phyloP scores from a whole-genome alignment of 2,329 filamentous ascomycete genomes.

The Alternaria consortialis region DNA sequence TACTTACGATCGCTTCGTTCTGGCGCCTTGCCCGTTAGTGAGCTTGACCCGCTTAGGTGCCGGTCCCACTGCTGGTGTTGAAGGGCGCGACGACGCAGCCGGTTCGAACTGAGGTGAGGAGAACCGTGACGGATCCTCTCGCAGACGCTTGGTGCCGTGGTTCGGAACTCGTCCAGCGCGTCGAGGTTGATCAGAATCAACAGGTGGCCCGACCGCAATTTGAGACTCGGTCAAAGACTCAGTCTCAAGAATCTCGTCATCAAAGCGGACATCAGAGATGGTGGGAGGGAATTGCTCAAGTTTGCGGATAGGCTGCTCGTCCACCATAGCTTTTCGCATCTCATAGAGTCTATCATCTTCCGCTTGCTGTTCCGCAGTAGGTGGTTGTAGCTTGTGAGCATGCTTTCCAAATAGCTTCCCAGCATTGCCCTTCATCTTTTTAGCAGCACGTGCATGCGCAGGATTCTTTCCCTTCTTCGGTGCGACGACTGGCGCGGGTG shows the following conservation, averaged over 20 bases:
- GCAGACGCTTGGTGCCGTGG: constrained; percentile 43
- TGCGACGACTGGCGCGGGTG: constrained; percentile 22
- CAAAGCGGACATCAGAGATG: constrained; percentile 47
- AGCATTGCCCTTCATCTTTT: constrained; percentile 43
- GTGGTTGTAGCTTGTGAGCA: constrained; percentile 40
- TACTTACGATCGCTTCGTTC: constrained; percentile 52
- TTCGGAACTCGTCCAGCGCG: constrained; percentile 41
- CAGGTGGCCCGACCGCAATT: constrained; percentile 47
- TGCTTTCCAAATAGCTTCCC: constrained; percentile 43
- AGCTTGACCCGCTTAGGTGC: constrained; percentile 47
- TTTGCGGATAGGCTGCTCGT: constrained; percentile 35
- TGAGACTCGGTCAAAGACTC: constrained; percentile 49
- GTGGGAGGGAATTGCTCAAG: constrained; percentile 32
- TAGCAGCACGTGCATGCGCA: constrained; percentile 39
- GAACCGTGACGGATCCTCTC: constrained; percentile 40
- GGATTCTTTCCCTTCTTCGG: constrained; percentile 41
- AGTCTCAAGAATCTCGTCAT: constrained; percentile 49
- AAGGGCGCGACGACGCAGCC: constrained; percentile 43
- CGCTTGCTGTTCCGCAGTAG: constrained; percentile 37
- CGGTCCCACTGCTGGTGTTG: constrained; percentile 44
- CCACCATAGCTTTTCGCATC: constrained; percentile 37
- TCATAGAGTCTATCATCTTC: constrained; percentile 38
- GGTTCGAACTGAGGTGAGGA: constrained; percentile 46
- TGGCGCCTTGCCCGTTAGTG: constrained; percentile 47
- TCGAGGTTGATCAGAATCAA: constrained; percentile 41